Conservation (phyloP, 2,329 filamentous ascomycete species). For the Penicillium sp. region DNA sequence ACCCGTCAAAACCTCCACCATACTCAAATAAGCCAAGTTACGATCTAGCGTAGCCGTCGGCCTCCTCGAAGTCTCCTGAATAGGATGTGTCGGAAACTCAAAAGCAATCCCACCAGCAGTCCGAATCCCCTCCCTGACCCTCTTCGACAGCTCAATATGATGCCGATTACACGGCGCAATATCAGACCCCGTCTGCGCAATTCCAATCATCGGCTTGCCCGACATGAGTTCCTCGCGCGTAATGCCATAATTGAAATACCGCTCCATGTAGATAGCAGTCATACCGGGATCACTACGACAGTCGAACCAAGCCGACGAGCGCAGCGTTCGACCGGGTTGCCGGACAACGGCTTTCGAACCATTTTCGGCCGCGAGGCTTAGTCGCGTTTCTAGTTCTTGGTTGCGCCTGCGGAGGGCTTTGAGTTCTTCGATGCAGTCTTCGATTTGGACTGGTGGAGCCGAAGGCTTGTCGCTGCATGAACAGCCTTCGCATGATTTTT, state of each 20-base stretch:
- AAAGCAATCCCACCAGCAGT: slow-evolving; percentile 52
- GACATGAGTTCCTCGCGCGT: slow-evolving; percentile 52
- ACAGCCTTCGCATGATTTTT: slow-evolving; percentile 35
- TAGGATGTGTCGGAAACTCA: slow-evolving; percentile 55
- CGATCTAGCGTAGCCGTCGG: slow-evolving; percentile 53
- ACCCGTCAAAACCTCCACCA: slow-evolving; percentile 50
- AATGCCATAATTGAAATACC: slow-evolving; percentile 53
- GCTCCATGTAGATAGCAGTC: slow-evolving; percentile 52
- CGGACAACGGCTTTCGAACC: not conserved
- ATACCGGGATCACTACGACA: slow-evolving; percentile 44
- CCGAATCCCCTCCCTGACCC: slow-evolving; percentile 52
- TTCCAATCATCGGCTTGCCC: slow-evolving; percentile 53
- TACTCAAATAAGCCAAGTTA: slow-evolving; percentile 50
- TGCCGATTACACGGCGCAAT: slow-evolving; percentile 53
- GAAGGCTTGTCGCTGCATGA: slow-evolving; percentile 27
- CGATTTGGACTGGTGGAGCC: slow-evolving; percentile 33
- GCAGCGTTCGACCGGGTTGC: slow-evolving; percentile 31
- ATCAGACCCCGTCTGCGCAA: slow-evolving; percentile 54
- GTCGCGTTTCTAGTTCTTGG: slow-evolving; percentile 32
- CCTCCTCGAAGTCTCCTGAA: slow-evolving; percentile 50
- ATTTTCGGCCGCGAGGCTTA: slow-evolving; percentile 7
- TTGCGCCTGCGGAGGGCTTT: slow-evolving; percentile 40
- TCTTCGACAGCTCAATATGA: slow-evolving; percentile 51
- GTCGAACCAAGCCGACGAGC: slow-evolving; percentile 49
- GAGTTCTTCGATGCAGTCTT: slow-evolving; percentile 43